Percentiles rank a stretch among this genome's conserved stretches.
phyloP scores from a whole-genome alignment of 768 basidiomycete genomes.

The Cubamyces sp. region DNA sequence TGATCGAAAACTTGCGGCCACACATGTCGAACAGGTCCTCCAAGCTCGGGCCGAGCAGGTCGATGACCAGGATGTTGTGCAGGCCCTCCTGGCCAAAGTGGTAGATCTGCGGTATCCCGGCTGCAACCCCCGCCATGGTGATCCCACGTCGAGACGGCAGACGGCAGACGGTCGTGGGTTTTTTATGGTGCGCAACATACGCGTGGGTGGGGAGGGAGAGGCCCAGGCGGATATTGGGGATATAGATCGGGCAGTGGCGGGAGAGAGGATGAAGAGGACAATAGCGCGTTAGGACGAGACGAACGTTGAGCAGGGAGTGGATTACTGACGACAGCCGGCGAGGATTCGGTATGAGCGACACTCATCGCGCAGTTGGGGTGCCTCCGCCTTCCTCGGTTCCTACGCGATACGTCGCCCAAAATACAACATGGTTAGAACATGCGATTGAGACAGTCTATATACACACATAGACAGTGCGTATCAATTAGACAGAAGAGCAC shows the following conservation, averaged over 20 bases:
- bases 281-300: not conserved
- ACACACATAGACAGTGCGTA: slow-evolving; percentile 1
- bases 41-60: slow-evolving; percentile 93
- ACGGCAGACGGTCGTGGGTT: too few relatives aligned
- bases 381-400: slow-evolving; percentile 94
- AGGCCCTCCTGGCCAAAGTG: slow-evolving; percentile 99
- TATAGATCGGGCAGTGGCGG: too few relatives aligned
- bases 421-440: not conserved
- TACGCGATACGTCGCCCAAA: slow-evolving; percentile 34
- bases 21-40: slow-evolving; percentile 99
- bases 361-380: slow-evolving; percentile 97
- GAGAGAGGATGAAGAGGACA: not conserved
- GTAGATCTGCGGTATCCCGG: slow-evolving; percentile 98
- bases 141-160: slow-evolving; percentile 6
- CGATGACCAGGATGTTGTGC: slow-evolving; percentile 98
- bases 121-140: too few relatives aligned
- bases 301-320: slow-evolving; percentile 6
- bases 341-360: slow-evolving; percentile 96
- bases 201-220: too few relatives aligned
- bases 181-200: too few relatives aligned
- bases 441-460: not conserved
- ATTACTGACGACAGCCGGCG: slow-evolving; percentile 74
- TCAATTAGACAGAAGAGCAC: slow-evolving; percentile 40
- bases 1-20: slow-evolving; percentile 94
- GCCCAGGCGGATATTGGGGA: too few relatives aligned